Conservation (phyloP, 2,329 filamentous ascomycete genomes). For the Coleophoma cylindrospora region DNA sequence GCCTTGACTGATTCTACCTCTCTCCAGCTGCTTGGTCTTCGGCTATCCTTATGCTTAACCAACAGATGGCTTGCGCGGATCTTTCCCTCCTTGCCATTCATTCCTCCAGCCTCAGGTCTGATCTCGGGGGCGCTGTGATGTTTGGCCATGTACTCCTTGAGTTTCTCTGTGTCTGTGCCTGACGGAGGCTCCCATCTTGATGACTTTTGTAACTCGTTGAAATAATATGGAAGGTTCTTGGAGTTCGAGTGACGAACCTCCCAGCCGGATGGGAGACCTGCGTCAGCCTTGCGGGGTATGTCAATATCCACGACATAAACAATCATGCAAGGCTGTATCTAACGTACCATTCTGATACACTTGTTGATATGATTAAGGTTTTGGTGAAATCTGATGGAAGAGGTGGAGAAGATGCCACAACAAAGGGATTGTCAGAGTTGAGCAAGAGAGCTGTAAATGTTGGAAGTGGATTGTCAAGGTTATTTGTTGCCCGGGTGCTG, state of each 20-base stretch:
- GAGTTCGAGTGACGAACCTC: conserved; percentile 97
- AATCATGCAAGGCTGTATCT: not conserved
- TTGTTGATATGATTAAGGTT: conserved; percentile 3
- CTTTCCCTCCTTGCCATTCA: conserved; percentile 52
- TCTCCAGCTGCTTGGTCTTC: conserved; percentile 88
- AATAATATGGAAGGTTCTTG: conserved; percentile 98
- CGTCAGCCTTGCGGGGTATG: conserved; percentile 50
- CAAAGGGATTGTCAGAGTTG: conserved; percentile 5
- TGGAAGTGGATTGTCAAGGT: too few species aligned
- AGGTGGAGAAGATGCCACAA: not conserved
- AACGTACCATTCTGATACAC: conserved; percentile 15
- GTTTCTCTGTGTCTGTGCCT: conserved; percentile 83
- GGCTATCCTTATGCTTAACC: conserved; percentile 86
- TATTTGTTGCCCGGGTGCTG: not conserved
- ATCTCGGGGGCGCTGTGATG: conserved; percentile 65
- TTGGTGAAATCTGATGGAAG: not conserved
- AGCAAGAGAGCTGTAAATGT: not conserved
- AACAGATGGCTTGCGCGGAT: conserved; percentile 91
- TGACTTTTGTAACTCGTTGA: conserved; percentile 80
- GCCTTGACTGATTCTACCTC: conserved; percentile 44
- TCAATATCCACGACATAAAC: conserved; percentile 2
- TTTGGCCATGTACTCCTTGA: conserved; percentile 90
- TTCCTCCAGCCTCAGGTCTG: conserved; percentile 28
- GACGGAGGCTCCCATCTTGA: conserved; percentile 93
- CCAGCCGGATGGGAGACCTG: conserved; percentile 82